Percentiles rank a stretch among this genome's conserved stretches.
Conservation (phyloP, 2,329 filamentous ascomycete genomes). For the Fragosphaeria purpurea region DNA sequence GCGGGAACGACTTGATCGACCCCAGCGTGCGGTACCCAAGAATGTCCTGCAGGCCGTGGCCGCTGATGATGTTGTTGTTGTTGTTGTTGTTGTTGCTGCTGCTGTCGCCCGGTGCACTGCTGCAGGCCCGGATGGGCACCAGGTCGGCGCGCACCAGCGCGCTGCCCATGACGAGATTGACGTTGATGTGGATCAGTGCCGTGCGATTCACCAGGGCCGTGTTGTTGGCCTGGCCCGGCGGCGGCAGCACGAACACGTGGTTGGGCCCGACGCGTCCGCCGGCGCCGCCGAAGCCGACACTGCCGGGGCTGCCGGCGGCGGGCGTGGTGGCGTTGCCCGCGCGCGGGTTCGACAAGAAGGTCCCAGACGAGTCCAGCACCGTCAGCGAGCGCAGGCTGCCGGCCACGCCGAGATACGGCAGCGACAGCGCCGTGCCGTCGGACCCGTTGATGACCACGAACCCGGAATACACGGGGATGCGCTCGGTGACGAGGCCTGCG, state of each 20-base stretch:
- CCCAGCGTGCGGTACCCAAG: constrained; percentile 33
- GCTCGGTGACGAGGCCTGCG: constrained; percentile 23
- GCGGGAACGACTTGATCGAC: constrained; percentile 32
- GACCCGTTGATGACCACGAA: constrained; percentile 35
- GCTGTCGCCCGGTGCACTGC: constrained; percentile 4
- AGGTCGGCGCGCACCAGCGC: constrained; percentile 33
- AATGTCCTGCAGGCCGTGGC: constrained; percentile 16
- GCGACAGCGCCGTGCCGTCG: constrained; percentile 27
- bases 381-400: constrained; percentile 5
- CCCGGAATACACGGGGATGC: constrained; percentile 38
- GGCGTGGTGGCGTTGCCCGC: constrained; percentile 13
- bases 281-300: constrained; percentile 10
- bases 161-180: constrained; percentile 36
- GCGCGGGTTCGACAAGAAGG: constrained; percentile 5
- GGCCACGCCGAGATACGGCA: constrained; percentile 30
- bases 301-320: constrained; percentile 18
- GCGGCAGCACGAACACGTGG: constrained; percentile 1
- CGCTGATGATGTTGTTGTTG: neutral
- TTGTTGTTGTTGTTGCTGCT: constrained; percentile 3
- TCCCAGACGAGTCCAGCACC: constrained; percentile 7
- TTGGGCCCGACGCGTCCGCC: too few relatives aligned
- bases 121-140: constrained; percentile 26
- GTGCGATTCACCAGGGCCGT: constrained; percentile 17
- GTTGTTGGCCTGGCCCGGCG: constrained; percentile 25
- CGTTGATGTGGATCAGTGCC: constrained; percentile 29